Conservation (phyloP, 2,329 filamentous ascomycete genomes). For the Diaporthe eres region DNA sequence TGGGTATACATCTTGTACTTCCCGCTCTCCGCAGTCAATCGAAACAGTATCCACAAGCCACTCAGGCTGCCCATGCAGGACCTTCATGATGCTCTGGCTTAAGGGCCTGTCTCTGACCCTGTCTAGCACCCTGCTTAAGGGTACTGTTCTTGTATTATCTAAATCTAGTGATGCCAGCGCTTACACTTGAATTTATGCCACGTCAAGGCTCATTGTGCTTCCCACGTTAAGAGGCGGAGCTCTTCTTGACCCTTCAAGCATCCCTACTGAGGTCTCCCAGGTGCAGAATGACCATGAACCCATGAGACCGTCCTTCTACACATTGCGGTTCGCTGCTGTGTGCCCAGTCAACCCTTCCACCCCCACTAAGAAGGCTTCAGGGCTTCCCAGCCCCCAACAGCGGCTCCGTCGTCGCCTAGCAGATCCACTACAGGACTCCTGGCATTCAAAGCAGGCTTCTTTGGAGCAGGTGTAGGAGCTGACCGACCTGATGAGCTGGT, state of each 20-base stretch:
- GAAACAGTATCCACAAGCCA: background rate
- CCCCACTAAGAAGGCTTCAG: conserved; percentile 59
- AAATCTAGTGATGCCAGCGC: conserved; percentile 23
- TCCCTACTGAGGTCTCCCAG: background rate
- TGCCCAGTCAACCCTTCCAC: background rate
- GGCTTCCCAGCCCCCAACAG: conserved; percentile 69
- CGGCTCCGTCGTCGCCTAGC: conserved; percentile 59
- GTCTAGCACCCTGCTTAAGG: background rate
- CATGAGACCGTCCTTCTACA: background rate
- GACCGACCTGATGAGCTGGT: conserved; percentile 26
- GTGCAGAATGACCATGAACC: background rate
- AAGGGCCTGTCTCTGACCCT: background rate
- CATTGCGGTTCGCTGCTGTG: too few relatives aligned
- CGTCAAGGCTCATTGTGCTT: background rate
- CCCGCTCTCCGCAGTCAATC: background rate
- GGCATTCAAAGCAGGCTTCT: conserved; percentile 49
- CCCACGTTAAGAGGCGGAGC: background rate
- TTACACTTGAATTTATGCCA: background rate
- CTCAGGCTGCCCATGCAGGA: background rate
- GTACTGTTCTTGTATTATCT: background rate
- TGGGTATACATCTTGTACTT: background rate
- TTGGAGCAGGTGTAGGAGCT: conserved; percentile 38
- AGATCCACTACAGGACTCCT: conserved; percentile 60
- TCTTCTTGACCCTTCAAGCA: background rate
- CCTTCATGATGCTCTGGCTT: background rate